Evolutionary conservation across 2,329 filamentous ascomycete genomes (phyloP), one percentile per base, ranked within the genome.

Genomic region (Xylariaceae sp.): DNA sequence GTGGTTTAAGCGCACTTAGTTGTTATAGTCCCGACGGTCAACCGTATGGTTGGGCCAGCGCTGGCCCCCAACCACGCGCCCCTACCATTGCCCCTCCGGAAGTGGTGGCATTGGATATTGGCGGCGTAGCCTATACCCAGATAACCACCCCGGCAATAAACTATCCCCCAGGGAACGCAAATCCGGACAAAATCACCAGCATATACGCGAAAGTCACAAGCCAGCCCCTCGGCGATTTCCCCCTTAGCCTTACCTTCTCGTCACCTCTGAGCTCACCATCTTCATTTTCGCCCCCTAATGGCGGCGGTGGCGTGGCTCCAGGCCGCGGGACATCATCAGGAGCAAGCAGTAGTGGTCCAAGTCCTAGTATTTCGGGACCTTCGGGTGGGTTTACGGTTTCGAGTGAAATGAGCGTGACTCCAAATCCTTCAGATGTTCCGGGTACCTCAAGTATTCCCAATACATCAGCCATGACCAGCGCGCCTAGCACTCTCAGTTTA

Each of bases 1-100:
- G 80, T 44, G 80, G 79, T 15, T 57, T 65, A 50, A 71, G 72
- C 68, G 70, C 73, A 9, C 68, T 80, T 47, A 74, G 68, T 53
- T 71, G 79, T 51, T 80, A 74, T 63, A 72, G 69, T 52, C 65
- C 66, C 41, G 68, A 68, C 48, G 72, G 71, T 36, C 52, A 69
- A 39, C 66, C 67, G 2, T 63, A 64, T 40, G 67, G 67, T 8
- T 69, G 67, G 67, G 67, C 66, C 5, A 67, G 63, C 40, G 49
- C 57, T 12, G 65, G 67, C 7, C 61, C 65, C 22, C 64, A 67
- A 48, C 66, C 58, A 26, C 52, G 61, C 15, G 57, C 59, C 5
- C 62, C 60, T 13, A 64, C 65, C 2, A 49, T 60, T 2, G 18
- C 26, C 21, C 64, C 64, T 5, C 67, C 67, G 2, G 58, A 61